Evolutionary conservation across 768 basidiomycete species (phyloP), one percentile per base, ranked within the genome.

Genomic region (Kwoniella botswanensis): DNA sequence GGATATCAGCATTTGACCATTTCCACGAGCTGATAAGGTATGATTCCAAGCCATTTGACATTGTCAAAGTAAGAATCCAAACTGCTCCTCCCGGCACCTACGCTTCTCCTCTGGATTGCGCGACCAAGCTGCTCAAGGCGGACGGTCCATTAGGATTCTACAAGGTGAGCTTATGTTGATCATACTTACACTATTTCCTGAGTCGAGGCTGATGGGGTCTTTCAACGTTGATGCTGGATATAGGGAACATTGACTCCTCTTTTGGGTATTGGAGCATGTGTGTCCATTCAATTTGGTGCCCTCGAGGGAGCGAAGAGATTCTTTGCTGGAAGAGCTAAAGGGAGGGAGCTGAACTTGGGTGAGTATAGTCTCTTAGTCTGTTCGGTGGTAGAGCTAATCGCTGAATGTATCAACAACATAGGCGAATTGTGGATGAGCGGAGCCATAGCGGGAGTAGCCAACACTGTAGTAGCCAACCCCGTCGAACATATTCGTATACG

Each of bases 401-500:
- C 46, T 15, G 18, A 50, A 15, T 18, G 10, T 18, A 17, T 17
- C 12, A 15, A 50, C 1, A 4, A 6, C 46, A n/a, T 46, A 29
- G 82, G 83, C 17, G 94, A 98, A 82, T 86, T 96, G 13, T 88
- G 92, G 73, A 77, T 86, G 1, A 87, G 93, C 18, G 96, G 96
- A 73, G 89, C 93, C 4, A 85, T 89, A 46, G 96, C 95, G 24
- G 96, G 96, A 29, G 84, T 97, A 29, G 90, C 93, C 11, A 98
- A 98, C 79, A 91, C 93, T 35, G 86, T 96, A 69, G 94, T 97
- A 46, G 95, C 94, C 0, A 94, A 94, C 1, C 96, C 95, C 6
- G 95, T 98, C 18, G 95, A 98, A 83, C 95, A 98, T 80, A 94
- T 98, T 81, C 92, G 95, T 85, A 98, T 98, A 74, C 90, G 93